These are phyloP conservation scores for Plantago ovata DNA, from an alignment of 257 asterid species.

Conservation along the genomic window DNA sequence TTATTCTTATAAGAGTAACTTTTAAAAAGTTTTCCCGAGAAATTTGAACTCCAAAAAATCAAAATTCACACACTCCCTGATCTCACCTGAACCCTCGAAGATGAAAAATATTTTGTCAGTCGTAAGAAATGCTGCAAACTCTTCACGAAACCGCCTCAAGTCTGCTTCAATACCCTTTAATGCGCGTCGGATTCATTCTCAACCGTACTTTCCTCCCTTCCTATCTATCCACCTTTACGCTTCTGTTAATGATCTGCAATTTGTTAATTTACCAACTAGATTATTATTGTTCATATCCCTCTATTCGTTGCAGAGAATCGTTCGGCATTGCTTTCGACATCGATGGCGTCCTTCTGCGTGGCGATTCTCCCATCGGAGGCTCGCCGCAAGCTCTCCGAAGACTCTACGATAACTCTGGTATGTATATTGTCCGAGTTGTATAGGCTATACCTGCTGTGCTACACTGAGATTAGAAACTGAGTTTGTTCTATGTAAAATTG, in stretches of 20 bases:
- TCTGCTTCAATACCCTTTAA: slow-evolving; percentile 21
- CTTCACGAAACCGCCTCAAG: slow-evolving; percentile 22
- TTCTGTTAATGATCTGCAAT: neutral
- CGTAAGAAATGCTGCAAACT: slow-evolving; percentile 28
- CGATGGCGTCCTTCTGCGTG: slow-evolving; percentile 88
- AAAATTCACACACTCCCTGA: neutral
- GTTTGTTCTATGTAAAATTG: slow-evolving; percentile 23
- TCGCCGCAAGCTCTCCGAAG: slow-evolving; percentile 74
- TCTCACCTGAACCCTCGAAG: neutral
- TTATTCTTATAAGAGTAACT: no score
- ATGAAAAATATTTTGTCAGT: slow-evolving; percentile 27
- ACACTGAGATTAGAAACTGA: neutral
- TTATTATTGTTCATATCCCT: neutral
- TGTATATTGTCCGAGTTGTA: neutral
- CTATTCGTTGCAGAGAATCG: slow-evolving; percentile 30
- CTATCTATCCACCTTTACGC: neutral
- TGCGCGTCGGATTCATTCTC: slow-evolving; percentile 31
- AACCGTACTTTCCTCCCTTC: slow-evolving; percentile 22
- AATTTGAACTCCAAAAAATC: no score
- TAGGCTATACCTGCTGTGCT: no score
- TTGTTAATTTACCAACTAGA: neutral
- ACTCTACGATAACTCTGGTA: slow-evolving; percentile 65
- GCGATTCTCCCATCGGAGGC: slow-evolving; percentile 72
- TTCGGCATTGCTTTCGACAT: slow-evolving; percentile 94
- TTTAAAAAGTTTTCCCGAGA: no score